Conservation (phyloP, 192 early-diverging fungal species). For the Rhizoclosmatium globosum region DNA sequence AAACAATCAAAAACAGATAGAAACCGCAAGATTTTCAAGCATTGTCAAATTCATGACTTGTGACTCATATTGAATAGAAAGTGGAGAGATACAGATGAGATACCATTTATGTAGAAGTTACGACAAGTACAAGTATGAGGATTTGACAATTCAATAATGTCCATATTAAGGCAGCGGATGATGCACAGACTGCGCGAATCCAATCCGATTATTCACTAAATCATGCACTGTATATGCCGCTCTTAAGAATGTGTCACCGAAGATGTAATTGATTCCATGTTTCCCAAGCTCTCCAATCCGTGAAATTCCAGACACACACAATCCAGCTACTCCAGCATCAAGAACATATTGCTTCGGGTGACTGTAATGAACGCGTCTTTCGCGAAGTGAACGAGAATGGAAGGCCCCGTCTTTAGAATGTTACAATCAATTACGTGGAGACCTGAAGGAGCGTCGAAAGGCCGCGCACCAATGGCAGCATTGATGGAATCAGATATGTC, state of each 20-base stretch:
- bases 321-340: neutral
- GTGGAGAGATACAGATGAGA: too few relatives aligned
- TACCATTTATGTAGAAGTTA: too few relatives aligned
- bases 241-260: constrained; percentile 50
- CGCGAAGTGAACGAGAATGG: neutral
- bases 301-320: constrained; percentile 39
- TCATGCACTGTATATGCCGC: constrained; percentile 52
- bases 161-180: neutral
- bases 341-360: constrained; percentile 33
- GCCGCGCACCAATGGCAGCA: constrained; percentile 42
- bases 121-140: too few relatives aligned
- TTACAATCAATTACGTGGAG: constrained; percentile 12
- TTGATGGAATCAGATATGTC: constrained; percentile 39
- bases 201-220: constrained; percentile 38
- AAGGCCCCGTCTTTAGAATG: constrained; percentile 14
- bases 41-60: too few relatives aligned
- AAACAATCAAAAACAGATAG: too few relatives aligned
- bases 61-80: too few relatives aligned
- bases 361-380: constrained; percentile 16
- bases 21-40: too few relatives aligned
- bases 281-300: neutral
- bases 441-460: constrained; percentile 36
- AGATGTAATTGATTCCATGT: constrained; percentile 19
- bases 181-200: constrained; percentile 43
- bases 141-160: too few relatives aligned